Base-by-base conservation (phyloP, 2,329 filamentous ascomycete species). In the Hypoxylon sp. region DNA sequence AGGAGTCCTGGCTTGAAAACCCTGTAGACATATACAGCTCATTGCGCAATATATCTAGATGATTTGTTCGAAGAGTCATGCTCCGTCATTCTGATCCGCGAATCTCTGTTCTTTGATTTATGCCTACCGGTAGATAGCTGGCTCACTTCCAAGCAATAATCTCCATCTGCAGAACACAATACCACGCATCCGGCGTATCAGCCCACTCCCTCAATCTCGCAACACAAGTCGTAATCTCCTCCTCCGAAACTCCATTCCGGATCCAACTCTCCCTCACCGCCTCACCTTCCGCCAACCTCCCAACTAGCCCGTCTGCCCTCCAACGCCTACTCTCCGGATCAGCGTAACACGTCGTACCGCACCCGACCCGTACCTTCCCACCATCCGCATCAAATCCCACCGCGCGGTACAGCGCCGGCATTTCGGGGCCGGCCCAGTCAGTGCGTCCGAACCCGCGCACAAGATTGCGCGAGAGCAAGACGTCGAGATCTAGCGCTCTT, bases 1-100 rank as follows among this genome's bases (percentile, higher is more conserved):
- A 41, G 54, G 54, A 58, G 54, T 47, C 30, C 27, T 43, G 34
- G 37, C 3, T 30, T 25, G 25, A 12, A 30, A 37, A 12, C 9
- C n/a, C 1, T 45, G 11, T 54, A 54, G 37, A 32, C 16, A 45
- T 54, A 5, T 45, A 45, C 51, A 54, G 23, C 39, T 8, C 23
- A 12, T 39, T 32, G 27, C 7, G 23, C 16, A 25, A 41, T 29
- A 27, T 29, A 43, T 30, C 37, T 41, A 21, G 9, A 8, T 12
- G 16, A 7, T 29, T 27, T 16, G 8, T 16, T 19, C 4, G 7
- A 25, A 14, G 6, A 9, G 16, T 47, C 9, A 5, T 8, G 9
- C 5, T 16, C n/a, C 1, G 16, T 5, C n/a, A 41, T 41, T 41
- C 9, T 41, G 16, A 19, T 11, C 9, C 8, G 37, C n/a, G 37